phyloP scores from a whole-genome alignment of 257 asterid genomes.

The Nicotiana undulata region DNA sequence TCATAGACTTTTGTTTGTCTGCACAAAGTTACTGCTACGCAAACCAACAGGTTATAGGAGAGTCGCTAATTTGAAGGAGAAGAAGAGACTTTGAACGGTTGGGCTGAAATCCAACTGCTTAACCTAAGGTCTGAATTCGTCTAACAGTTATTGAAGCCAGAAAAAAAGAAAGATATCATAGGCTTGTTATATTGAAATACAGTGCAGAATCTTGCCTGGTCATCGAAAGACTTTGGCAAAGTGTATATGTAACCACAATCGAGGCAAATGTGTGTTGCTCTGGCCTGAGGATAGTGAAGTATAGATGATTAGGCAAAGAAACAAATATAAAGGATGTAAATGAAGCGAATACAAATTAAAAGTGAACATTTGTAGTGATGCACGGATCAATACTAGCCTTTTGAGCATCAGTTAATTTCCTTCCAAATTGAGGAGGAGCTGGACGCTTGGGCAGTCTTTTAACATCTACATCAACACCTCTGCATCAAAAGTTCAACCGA shows the following conservation, averaged over 20 bases:
- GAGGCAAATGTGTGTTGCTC: conserved; percentile 95
- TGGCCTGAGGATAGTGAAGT: conserved; percentile 36
- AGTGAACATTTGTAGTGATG: background rate
- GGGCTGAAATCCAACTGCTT: background rate
- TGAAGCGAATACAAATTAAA: background rate
- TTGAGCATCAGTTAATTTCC: conserved; percentile 76
- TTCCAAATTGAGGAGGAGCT: conserved; percentile 91
- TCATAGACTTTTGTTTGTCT: too few species aligned
- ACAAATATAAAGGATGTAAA: background rate
- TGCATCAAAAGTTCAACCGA: conserved; percentile 16
- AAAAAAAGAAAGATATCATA: background rate
- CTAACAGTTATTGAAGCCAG: background rate
- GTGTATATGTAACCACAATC: conserved; percentile 96
- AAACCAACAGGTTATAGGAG: too few species aligned
- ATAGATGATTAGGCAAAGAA: background rate
- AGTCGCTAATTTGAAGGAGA: background rate
- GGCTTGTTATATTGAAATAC: background rate
- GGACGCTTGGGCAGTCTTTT: conserved; percentile 89
- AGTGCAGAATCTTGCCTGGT: conserved; percentile 54
- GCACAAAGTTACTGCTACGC: too few species aligned
- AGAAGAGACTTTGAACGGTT: background rate
- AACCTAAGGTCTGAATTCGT: background rate
- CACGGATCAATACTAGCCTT: conserved; percentile 43
- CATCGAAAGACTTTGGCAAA: conserved; percentile 67
- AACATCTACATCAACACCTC: conserved; percentile 84